Conservation (phyloP, 129 eudicot species). For the Flaveria brownii region DNA sequence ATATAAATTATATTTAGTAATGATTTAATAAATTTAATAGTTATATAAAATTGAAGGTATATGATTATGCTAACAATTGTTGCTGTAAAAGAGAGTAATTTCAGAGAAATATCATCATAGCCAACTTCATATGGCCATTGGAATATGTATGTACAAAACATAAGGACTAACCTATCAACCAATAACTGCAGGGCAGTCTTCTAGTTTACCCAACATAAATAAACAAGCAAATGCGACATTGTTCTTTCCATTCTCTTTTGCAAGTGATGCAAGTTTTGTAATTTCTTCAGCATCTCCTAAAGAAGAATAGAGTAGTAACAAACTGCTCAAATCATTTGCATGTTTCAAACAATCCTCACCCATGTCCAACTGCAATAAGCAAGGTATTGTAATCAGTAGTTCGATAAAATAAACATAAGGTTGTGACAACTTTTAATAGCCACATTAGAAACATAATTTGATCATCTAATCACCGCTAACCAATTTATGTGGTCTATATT, state of each 20-base stretch:
- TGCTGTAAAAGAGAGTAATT: conserved; percentile 47
- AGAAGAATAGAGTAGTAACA: conserved; percentile 91
- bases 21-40: no score
- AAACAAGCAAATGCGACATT: conserved; percentile 94
- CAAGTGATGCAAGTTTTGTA: conserved; percentile 68
- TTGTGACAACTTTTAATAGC: background rate
- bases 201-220: conserved; percentile 90
- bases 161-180: conserved; percentile 71
- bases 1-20: no score
- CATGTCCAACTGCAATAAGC: conserved; percentile 79
- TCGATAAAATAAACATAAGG: background rate
- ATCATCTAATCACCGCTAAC: background rate
- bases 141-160: conserved; percentile 4
- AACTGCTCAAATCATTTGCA: conserved; percentile 92
- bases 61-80: background rate
- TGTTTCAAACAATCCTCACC: conserved; percentile 89
- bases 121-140: conserved; percentile 13
- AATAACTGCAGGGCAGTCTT: conserved; percentile 92
- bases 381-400: conserved; percentile 12
- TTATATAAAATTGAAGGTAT: no score
- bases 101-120: conserved; percentile 28
- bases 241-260: conserved; percentile 90
- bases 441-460: background rate
- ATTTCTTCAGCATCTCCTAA: conserved; percentile 91
- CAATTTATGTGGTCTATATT: conserved; percentile 3